These are phyloP conservation scores for Pseudozyma sp. DNA, from an alignment of 1,284 basidiomycete genomes.

Conservation along the genomic window DNA sequence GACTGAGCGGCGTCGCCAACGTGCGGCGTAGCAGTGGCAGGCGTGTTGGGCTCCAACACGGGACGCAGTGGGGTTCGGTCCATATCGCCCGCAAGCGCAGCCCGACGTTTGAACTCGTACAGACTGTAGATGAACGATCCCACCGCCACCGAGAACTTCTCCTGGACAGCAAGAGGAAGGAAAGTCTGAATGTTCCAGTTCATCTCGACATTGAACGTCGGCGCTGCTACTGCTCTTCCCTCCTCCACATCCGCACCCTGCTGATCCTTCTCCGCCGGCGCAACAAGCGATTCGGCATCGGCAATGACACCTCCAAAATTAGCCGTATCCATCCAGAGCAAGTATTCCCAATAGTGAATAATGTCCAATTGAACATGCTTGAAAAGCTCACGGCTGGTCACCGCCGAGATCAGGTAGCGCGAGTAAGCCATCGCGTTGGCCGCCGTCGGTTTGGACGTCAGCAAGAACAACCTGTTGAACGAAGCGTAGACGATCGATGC, in stretches of 20 bases:
- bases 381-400: conserved; percentile 94
- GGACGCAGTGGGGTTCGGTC: conserved; percentile 77
- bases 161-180: conserved; percentile 85
- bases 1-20: background rate
- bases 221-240: background rate
- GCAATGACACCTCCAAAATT: conserved; percentile 91
- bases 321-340: conserved; percentile 94
- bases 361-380: conserved; percentile 90
- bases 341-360: conserved; percentile 91
- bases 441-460: conserved; percentile 91
- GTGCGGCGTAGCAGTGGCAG: conserved; percentile 3
- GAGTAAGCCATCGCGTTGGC: conserved; percentile 95
- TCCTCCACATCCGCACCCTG: conserved; percentile 73
- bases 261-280: conserved; percentile 6
- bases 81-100: conserved; percentile 69
- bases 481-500: conserved; percentile 92
- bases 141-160: conserved; percentile 80
- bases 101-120: conserved; percentile 79
- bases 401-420: conserved; percentile 89
- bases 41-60: conserved; percentile 74
- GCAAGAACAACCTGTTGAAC: conserved; percentile 87
- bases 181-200: conserved; percentile 95
- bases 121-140: conserved; percentile 89
- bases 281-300: conserved; percentile 25
- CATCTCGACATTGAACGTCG: conserved; percentile 75